Percentiles rank a stretch among this genome's conserved stretches.
Evolutionary conservation across 2,329 filamentous ascomycete species (phyloP).

Genomic region (Aspergillus novofumigatus): DNA sequence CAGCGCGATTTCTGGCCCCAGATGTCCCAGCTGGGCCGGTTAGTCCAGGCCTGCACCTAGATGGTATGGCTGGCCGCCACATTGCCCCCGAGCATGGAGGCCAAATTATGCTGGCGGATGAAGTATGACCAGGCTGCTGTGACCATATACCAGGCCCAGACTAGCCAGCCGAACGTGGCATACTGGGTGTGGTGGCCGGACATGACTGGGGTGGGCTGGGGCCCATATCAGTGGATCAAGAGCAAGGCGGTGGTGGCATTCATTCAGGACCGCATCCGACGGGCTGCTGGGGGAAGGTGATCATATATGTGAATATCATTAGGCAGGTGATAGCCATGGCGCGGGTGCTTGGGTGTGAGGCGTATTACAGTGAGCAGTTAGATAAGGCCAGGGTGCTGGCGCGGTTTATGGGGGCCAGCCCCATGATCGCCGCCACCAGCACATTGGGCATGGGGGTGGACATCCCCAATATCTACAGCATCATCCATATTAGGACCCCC

Average conservation of each 20-base stretch:
- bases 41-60: background rate
- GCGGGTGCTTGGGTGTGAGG: too few relatives aligned
- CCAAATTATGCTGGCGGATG: background rate
- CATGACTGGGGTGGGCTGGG: background rate
- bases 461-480: too few relatives aligned
- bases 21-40: background rate
- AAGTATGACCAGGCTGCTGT: background rate
- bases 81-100: conserved; percentile 6
- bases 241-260: background rate
- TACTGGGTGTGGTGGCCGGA: conserved; percentile 4
- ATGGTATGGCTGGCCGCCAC: conserved; percentile 11
- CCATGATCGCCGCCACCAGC: too few relatives aligned
- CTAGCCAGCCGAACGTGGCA: background rate
- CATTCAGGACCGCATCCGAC: background rate
- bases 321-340: too few relatives aligned
- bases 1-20: conserved; percentile 1
- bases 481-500: too few relatives aligned
- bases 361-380: too few relatives aligned
- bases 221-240: background rate
- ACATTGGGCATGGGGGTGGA: too few relatives aligned
- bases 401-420: too few relatives aligned
- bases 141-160: background rate
- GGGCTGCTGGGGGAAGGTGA: rapidly evolving
- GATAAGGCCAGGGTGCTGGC: too few relatives aligned
- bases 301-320: too few relatives aligned